Evolutionary conservation across 768 basidiomycete genomes (phyloP).

Genomic region (Gelatoporia subvermispora): DNA sequence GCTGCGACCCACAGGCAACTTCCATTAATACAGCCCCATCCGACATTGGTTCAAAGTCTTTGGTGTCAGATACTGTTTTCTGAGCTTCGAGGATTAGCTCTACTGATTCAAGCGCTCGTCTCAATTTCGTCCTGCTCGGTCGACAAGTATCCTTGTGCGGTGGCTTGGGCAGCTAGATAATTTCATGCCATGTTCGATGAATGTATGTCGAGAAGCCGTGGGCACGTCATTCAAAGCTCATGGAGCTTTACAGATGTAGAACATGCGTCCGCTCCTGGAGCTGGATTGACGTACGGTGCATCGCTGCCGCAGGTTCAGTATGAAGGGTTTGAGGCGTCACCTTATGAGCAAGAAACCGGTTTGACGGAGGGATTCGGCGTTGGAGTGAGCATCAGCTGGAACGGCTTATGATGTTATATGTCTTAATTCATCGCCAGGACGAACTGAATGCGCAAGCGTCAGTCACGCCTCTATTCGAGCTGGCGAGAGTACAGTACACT

Average conservation of each 20-base stretch:
- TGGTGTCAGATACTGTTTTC: too few relatives aligned
- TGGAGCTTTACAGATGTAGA: slow-evolving; percentile 67
- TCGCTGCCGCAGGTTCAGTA: slow-evolving; percentile 63
- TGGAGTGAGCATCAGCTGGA: neutral
- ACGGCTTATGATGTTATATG: slow-evolving; percentile 7
- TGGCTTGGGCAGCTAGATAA: too few relatives aligned
- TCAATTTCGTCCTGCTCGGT: too few relatives aligned
- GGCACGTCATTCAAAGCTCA: slow-evolving; percentile 3
- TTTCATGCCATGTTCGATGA: slow-evolving; percentile 38
- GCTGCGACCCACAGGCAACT: too few relatives aligned
- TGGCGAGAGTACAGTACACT: slow-evolving; percentile 85
- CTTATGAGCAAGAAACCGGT: slow-evolving; percentile 48
- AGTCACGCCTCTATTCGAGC: slow-evolving; percentile 65
- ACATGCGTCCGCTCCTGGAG: slow-evolving; percentile 58
- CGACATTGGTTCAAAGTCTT: too few relatives aligned
- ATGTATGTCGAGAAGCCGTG: slow-evolving; percentile 25
- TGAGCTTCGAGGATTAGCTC: too few relatives aligned
- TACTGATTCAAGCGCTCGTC: too few relatives aligned
- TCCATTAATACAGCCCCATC: too few relatives aligned
- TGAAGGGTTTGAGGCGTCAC: slow-evolving; percentile 84
- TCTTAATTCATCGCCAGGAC: neutral
- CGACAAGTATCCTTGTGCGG: too few relatives aligned
- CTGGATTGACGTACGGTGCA: slow-evolving; percentile 30
- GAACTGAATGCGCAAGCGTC: slow-evolving; percentile 26
- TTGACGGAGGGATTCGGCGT: slow-evolving; percentile 31